A percentile compares a stretch with the other conserved stretches of the same genome.
Conservation (phyloP, 192 early-diverging fungal genomes). For the Linderina pennispora region DNA sequence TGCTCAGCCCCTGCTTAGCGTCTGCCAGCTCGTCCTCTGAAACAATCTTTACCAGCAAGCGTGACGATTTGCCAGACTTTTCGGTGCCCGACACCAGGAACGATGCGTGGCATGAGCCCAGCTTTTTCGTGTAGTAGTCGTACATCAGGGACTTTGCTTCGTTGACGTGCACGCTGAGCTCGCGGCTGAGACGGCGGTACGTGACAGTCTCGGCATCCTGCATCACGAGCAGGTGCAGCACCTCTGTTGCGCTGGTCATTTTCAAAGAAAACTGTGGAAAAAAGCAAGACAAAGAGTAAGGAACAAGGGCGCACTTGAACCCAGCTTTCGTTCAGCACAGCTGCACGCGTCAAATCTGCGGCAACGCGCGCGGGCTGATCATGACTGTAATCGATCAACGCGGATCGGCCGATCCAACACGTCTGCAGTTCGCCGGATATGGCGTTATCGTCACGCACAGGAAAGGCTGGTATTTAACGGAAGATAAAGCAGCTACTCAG, state of each 20-base stretch:
- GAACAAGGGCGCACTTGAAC: no score
- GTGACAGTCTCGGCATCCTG: constrained; percentile 39
- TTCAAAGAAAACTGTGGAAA: not conserved
- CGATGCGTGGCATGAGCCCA: constrained; percentile 26
- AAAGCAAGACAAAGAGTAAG: not conserved
- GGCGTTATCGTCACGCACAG: no score
- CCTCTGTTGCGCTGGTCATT: constrained; percentile 21
- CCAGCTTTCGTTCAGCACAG: no score
- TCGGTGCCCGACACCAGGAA: constrained; percentile 23
- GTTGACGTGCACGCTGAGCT: constrained; percentile 39
- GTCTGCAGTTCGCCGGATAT: no score
- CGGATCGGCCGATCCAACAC: no score
- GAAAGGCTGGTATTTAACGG: no score
- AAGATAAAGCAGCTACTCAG: no score
- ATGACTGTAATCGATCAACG: no score
- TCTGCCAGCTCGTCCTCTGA: constrained; percentile 13
- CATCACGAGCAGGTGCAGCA: constrained; percentile 22
- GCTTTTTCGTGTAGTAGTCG: constrained; percentile 24
- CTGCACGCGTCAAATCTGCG: no score
- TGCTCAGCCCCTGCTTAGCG: constrained; percentile 9
- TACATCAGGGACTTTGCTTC: constrained; percentile 29
- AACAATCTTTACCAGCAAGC: constrained; percentile 22
- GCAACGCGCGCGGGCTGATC: no score
- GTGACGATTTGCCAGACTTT: not conserved
- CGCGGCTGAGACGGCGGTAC: constrained; percentile 39